Percentiles rank a stretch among this genome's conserved stretches.
Evolutionary conservation across 257 asterid genomes (phyloP).

Genomic region (Solanum pennellii): DNA sequence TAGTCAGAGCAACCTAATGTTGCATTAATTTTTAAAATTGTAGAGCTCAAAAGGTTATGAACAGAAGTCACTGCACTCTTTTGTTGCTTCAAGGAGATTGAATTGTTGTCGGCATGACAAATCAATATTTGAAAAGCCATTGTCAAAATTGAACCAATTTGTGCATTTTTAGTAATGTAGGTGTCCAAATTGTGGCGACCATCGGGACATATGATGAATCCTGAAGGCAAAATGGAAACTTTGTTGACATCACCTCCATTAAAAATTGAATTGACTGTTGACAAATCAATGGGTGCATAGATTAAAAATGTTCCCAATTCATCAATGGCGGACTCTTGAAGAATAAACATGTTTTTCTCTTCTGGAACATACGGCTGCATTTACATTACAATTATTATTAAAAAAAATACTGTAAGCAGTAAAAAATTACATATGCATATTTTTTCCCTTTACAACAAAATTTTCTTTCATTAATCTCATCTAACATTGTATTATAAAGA

Average conservation of each 20-base stretch:
- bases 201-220: conserved; percentile 12
- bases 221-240: conserved; percentile 31
- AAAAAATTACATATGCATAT: neutral
- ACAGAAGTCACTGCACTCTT: conserved; percentile 36
- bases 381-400: neutral
- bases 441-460: neutral
- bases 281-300: conserved; percentile 35
- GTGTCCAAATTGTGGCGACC: conserved; percentile 5
- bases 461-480: neutral
- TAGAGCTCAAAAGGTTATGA: conserved; percentile 39
- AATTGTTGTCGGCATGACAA: neutral
- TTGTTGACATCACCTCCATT: conserved; percentile 22
- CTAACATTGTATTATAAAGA: neutral
- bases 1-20: neutral
- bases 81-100: conserved; percentile 22
- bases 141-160: conserved; percentile 46
- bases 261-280: conserved; percentile 12
- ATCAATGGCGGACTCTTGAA: conserved; percentile 56
- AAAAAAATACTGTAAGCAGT: neutral
- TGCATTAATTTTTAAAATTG: conserved; percentile 27
- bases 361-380: conserved; percentile 34
- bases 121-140: conserved; percentile 38
- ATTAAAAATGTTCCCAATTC: conserved; percentile 30
- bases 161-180: neutral
- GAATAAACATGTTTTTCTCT: conserved; percentile 34